These are phyloP conservation scores for Zygoascus meyerae DNA, from an alignment of 1,139 yeast species.

Conservation along the genomic window DNA sequence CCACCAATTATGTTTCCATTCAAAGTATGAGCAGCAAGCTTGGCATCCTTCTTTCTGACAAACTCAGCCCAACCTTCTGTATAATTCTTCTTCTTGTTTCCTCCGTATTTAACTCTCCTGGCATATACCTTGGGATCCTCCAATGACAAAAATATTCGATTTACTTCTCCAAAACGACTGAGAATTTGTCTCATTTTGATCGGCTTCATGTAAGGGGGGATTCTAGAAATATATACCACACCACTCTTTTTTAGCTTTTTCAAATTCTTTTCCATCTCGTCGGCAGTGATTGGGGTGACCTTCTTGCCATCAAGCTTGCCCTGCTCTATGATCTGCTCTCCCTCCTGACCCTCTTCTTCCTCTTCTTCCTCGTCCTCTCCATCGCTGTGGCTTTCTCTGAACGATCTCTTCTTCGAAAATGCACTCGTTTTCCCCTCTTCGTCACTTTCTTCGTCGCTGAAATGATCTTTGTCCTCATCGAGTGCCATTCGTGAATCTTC, in stretches of 20 bases:
- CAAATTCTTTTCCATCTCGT: slow-evolving; percentile 29
- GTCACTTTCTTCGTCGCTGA: background rate
- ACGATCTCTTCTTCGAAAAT: background rate
- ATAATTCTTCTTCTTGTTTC: slow-evolving; percentile 83
- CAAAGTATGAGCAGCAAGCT: slow-evolving; percentile 75
- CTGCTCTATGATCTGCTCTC: slow-evolving; percentile 1
- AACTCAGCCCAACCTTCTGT: slow-evolving; percentile 99
- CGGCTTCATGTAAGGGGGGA: slow-evolving; percentile 98
- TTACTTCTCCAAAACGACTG: slow-evolving; percentile 76
- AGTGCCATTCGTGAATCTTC: background rate
- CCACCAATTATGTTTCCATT: slow-evolving; percentile 92
- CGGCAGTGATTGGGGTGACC: slow-evolving; percentile 29
- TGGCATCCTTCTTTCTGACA: slow-evolving; percentile 75
- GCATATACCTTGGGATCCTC: slow-evolving; percentile 66
- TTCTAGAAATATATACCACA: slow-evolving; percentile 78
- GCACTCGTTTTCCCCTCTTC: background rate
- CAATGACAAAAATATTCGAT: slow-evolving; percentile 79
- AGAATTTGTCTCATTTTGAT: slow-evolving; percentile 77
- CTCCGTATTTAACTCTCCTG: slow-evolving; percentile 76
- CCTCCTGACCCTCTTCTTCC: background rate
- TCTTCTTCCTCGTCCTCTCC: slow-evolving; percentile 4
- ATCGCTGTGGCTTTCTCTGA: background rate
- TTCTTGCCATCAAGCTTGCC: background rate
- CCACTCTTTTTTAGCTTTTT: slow-evolving; percentile 65
- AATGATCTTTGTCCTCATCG: background rate